Percentiles rank a stretch among this genome's conserved stretches.
These are phyloP conservation scores for Eucalyptus curtisii DNA, from an alignment of 345 rosid species.

Conservation along the genomic window DNA sequence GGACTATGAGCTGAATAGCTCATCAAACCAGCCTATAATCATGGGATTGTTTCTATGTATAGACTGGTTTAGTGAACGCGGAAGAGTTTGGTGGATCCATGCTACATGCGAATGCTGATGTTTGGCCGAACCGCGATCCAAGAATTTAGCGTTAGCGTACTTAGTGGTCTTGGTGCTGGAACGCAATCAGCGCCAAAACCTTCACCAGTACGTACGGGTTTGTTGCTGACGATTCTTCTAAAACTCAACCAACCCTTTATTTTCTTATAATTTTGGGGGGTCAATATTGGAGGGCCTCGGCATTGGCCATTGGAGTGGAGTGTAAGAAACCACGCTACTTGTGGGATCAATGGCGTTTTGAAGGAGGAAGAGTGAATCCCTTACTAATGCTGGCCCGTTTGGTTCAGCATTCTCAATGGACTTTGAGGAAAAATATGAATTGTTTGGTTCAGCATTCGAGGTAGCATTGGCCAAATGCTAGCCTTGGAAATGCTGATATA, in stretches of 20 bases:
- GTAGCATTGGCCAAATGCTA: too few species aligned
- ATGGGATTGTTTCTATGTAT: not conserved
- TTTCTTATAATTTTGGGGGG: not conserved
- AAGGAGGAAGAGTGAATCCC: not conserved
- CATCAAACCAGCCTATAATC: not conserved
- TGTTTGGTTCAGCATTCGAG: too few species aligned
- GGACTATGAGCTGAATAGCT: too few species aligned
- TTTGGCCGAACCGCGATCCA: not conserved
- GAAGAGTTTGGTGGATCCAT: not conserved
- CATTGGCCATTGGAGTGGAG: not conserved
- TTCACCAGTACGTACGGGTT: too few species aligned
- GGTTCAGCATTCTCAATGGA: too few species aligned
- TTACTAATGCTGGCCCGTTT: too few species aligned
- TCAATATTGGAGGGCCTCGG: not conserved
- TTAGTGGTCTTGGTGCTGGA: not conserved
- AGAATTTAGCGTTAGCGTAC: not conserved
- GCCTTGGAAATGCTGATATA: too few species aligned
- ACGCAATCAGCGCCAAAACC: not conserved
- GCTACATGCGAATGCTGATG: not conserved
- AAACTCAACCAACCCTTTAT: not conserved
- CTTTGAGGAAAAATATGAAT: too few species aligned
- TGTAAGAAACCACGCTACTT: not conserved
- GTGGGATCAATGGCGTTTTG: not conserved
- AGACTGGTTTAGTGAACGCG: not conserved
- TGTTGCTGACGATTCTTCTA: too few species aligned